Evolutionary conservation across 768 basidiomycete genomes (phyloP).

Genomic region (Termitomyces sp.): DNA sequence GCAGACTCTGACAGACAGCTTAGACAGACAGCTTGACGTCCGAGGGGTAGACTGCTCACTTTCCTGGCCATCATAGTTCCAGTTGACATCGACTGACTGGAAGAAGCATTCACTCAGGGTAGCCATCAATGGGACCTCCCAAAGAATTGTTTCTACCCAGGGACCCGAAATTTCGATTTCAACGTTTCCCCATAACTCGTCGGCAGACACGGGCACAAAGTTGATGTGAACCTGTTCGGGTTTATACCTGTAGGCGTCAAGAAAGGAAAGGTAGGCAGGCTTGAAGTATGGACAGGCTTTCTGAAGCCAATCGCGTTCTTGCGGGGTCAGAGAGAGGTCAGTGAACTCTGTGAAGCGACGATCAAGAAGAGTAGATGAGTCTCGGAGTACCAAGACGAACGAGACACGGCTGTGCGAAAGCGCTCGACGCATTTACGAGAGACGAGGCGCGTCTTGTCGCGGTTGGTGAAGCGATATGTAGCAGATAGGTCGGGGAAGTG

Average conservation of each 20-base stretch:
- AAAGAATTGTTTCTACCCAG: conserved; percentile 85
- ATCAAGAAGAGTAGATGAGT: neutral
- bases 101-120: conserved; percentile 90
- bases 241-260: conserved; percentile 63
- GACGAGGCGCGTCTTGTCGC: conserved; percentile 61
- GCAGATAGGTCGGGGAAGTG: conserved; percentile 71
- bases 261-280: conserved; percentile 68
- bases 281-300: conserved; percentile 71
- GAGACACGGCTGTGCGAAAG: conserved; percentile 48
- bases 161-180: conserved; percentile 69
- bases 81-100: conserved; percentile 65
- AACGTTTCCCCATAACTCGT: conserved; percentile 50
- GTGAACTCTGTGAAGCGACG: conserved; percentile 50
- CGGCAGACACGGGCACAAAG: conserved; percentile 55
- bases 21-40: neutral
- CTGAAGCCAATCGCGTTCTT: conserved; percentile 66
- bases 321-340: conserved; percentile 48
- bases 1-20: conserved; percentile 49
- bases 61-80: conserved; percentile 80
- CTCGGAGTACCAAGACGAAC: conserved; percentile 32
- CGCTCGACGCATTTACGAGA: conserved; percentile 57
- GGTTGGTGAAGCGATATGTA: conserved; percentile 78
- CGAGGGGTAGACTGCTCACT: conserved; percentile 34
- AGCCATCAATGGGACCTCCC: conserved; percentile 96
- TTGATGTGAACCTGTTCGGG: conserved; percentile 64